Conservation (phyloP, 768 basidiomycete genomes). For the Tricholoma matsutake region DNA sequence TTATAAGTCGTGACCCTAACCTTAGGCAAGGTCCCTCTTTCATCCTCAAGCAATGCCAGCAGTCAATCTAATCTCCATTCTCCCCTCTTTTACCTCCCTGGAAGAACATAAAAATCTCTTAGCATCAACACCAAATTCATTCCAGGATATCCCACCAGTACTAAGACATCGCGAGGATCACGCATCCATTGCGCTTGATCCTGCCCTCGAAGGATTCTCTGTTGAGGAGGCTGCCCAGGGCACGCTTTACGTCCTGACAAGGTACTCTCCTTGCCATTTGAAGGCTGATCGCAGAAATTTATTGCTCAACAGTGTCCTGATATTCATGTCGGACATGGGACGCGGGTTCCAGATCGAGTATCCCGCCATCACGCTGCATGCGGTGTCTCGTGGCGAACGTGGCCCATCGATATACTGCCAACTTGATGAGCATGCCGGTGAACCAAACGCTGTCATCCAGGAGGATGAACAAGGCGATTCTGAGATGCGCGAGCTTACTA, state of each 20-base stretch:
- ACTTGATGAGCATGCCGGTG: slow-evolving; percentile 65
- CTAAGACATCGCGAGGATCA: slow-evolving; percentile 71
- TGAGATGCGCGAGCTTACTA: slow-evolving; percentile 77
- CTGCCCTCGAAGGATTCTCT: slow-evolving; percentile 59
- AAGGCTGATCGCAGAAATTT: slow-evolving; percentile 7
- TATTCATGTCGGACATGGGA: slow-evolving; percentile 69
- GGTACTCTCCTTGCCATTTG: slow-evolving; percentile 40
- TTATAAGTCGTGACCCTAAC: slow-evolving; percentile 14
- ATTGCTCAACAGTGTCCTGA: slow-evolving; percentile 54
- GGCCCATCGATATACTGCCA: slow-evolving; percentile 89
- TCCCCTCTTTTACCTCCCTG: slow-evolving; percentile 39
- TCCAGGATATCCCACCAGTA: slow-evolving; percentile 81
- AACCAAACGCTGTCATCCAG: slow-evolving; percentile 29
- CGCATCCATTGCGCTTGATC: slow-evolving; percentile 69
- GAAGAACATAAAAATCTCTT: slow-evolving; percentile 70
- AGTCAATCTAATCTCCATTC: slow-evolving; percentile 30
- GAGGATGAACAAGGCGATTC: slow-evolving; percentile 34
- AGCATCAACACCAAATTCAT: slow-evolving; percentile 81
- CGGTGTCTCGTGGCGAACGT: slow-evolving; percentile 69
- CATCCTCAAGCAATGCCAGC: slow-evolving; percentile 33
- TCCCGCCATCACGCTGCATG: slow-evolving; percentile 90
- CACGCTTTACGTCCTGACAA: slow-evolving; percentile 82
- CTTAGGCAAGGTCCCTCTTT: slow-evolving; percentile 10
- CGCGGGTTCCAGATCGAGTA: slow-evolving; percentile 84
- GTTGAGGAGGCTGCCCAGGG: slow-evolving; percentile 53